These are phyloP conservation scores for Amoebophrya sp. DNA, from an alignment of 169 alveolate genomes.

Conservation along the genomic window DNA sequence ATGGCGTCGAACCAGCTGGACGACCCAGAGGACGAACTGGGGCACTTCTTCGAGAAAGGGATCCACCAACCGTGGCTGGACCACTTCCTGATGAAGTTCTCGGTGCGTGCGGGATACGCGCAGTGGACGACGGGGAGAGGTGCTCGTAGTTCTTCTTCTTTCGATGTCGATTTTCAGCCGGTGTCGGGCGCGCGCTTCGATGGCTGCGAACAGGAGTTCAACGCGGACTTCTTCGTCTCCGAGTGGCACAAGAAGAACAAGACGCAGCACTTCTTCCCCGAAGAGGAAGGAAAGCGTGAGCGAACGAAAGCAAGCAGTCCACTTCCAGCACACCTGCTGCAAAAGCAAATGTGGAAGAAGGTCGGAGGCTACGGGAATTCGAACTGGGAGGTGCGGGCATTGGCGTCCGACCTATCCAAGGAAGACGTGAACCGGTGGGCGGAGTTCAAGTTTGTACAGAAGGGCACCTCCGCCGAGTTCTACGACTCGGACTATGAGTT, in stretches of 20 bases:
- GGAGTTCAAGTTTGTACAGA: too few species aligned
- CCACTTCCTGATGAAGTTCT: neutral
- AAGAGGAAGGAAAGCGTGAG: too few species aligned
- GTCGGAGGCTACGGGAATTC: too few species aligned
- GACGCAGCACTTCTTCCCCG: too few species aligned
- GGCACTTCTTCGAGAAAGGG: neutral
- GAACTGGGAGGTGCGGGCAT: too few species aligned
- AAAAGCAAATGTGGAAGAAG: too few species aligned
- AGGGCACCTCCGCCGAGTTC: too few species aligned
- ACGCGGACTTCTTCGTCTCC: neutral
- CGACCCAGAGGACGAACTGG: neutral
- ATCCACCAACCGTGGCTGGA: neutral
- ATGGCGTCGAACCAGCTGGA: neutral
- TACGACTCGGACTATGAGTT: too few species aligned
- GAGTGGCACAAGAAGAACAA: neutral
- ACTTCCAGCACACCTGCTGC: too few species aligned
- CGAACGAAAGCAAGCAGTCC: too few species aligned
- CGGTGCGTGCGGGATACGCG: neutral
- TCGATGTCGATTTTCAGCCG: neutral
- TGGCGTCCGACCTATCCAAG: too few species aligned
- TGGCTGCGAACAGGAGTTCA: neutral
- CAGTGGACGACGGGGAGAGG: neutral
- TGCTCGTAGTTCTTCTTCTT: neutral
- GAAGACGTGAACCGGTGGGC: too few species aligned
- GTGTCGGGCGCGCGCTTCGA: neutral